phyloP scores from a whole-genome alignment of 805 yeast species.

The Lachancea thermotolerans region DNA sequence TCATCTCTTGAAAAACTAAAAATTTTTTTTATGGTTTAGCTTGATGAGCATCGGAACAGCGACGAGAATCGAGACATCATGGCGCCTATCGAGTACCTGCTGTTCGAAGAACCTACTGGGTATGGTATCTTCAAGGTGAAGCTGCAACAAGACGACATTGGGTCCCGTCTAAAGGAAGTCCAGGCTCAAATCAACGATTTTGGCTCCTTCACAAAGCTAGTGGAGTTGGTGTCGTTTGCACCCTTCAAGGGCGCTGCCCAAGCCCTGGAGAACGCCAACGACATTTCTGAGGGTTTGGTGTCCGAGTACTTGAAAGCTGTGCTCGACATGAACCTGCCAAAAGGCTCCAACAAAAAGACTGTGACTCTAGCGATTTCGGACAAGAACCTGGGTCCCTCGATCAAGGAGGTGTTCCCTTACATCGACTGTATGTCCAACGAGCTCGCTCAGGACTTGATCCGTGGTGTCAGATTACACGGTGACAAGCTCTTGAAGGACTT shows the following conservation, averaged over 20 bases:
- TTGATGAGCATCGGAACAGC: constrained; percentile 1
- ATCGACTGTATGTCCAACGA: constrained; percentile 89
- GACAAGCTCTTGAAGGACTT: constrained; percentile 83
- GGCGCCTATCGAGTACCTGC: constrained; percentile 82
- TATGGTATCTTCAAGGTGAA: constrained; percentile 93
- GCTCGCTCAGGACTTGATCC: constrained; percentile 85
- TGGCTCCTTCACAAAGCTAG: constrained; percentile 80
- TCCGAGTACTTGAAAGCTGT: constrained; percentile 86
- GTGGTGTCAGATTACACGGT: constrained; percentile 92
- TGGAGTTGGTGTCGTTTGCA: constrained; percentile 90
- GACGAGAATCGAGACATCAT: constrained; percentile 24
- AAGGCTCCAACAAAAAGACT: constrained; percentile 54
- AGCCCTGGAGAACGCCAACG: constrained; percentile 97
- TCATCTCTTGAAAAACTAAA: neutral
- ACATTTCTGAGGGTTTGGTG: constrained; percentile 93
- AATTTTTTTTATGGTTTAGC: neutral
- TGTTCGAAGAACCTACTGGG: constrained; percentile 98
- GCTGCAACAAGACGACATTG: constrained; percentile 89
- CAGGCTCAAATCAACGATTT: constrained; percentile 85
- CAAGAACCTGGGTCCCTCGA: constrained; percentile 91
- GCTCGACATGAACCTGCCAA: constrained; percentile 85
- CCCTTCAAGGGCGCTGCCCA: constrained; percentile 99
- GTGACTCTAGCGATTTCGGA: constrained; percentile 84
- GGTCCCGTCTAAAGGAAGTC: constrained; percentile 86
- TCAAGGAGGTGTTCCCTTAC: constrained; percentile 83